phyloP scores from a whole-genome alignment of 164 flowering plant genomes.

The Akebia trifoliata region DNA sequence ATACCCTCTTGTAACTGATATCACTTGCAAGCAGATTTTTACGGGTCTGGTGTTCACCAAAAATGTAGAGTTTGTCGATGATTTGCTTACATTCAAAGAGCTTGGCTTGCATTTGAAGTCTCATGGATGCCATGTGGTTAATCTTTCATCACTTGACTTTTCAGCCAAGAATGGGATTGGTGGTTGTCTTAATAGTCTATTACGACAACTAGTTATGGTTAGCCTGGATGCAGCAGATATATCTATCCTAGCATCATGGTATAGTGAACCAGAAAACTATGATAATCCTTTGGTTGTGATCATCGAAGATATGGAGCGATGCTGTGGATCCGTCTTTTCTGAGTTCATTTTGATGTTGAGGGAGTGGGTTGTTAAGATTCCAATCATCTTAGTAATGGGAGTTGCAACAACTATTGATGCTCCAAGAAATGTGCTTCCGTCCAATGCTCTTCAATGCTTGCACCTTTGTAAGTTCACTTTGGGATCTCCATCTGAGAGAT shows the following conservation, averaged over 20 bases:
- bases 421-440: conserved; percentile 47
- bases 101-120: conserved; percentile 62
- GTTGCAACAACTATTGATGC: conserved; percentile 80
- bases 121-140: conserved; percentile 73
- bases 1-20: conserved; percentile 45
- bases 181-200: conserved; percentile 64
- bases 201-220: conserved; percentile 55
- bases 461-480: conserved; percentile 50
- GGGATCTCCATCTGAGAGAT: conserved; percentile 68
- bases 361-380: conserved; percentile 83
- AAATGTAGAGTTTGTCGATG: conserved; percentile 92
- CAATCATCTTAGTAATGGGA: conserved; percentile 70
- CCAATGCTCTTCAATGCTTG: conserved; percentile 44
- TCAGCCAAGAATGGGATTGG: conserved; percentile 63
- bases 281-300: conserved; percentile 62
- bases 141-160: conserved; percentile 71
- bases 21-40: conserved; percentile 40
- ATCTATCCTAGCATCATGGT: conserved; percentile 78
- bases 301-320: conserved; percentile 76
- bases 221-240: conserved; percentile 66
- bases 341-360: conserved; percentile 77
- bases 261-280: conserved; percentile 45
- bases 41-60: conserved; percentile 65
- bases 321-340: conserved; percentile 63
- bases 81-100: conserved; percentile 74